Conservation (phyloP, 78 protist genomes). For the Guillardia theta region DNA sequence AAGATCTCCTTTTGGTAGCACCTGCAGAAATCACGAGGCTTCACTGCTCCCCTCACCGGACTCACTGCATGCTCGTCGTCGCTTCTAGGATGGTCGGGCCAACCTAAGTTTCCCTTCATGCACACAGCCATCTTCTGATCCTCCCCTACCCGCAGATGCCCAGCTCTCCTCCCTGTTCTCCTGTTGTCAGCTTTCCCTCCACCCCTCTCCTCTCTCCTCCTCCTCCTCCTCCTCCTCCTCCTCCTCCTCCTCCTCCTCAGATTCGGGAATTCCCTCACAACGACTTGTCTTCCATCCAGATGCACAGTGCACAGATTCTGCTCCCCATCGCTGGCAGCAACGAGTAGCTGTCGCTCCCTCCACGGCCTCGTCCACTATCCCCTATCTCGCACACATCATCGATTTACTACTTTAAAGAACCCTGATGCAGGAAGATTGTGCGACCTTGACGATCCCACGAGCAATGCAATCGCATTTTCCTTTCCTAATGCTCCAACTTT, state of each 20-base stretch:
- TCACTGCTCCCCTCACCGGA: not conserved
- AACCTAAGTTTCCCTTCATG: not conserved
- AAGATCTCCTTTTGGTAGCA: not conserved
- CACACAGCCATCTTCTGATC: not conserved
- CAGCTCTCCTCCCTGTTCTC: not conserved
- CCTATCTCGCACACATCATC: too few species aligned
- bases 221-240: not conserved
- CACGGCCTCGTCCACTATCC: not conserved
- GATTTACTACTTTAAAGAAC: too few species aligned
- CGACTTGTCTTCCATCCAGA: not conserved
- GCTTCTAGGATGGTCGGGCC: not conserved
- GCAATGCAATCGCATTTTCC: too few species aligned
- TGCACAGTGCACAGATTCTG: not conserved
- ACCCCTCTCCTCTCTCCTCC: not conserved
- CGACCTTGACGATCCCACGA: too few species aligned
- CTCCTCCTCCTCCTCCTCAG: not conserved
- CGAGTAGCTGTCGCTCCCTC: not conserved
- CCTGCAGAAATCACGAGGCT: not conserved
- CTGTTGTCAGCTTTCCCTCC: not conserved
- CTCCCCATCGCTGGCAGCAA: not conserved
- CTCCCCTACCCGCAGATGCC: not conserved
- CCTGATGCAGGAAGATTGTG: too few species aligned
- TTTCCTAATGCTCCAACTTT: too few species aligned
- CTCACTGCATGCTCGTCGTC: not conserved
- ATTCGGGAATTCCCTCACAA: not conserved